Conservation (phyloP, 495 filamentous ascomycete genomes). For the Penicillium ochrochloron region DNA sequence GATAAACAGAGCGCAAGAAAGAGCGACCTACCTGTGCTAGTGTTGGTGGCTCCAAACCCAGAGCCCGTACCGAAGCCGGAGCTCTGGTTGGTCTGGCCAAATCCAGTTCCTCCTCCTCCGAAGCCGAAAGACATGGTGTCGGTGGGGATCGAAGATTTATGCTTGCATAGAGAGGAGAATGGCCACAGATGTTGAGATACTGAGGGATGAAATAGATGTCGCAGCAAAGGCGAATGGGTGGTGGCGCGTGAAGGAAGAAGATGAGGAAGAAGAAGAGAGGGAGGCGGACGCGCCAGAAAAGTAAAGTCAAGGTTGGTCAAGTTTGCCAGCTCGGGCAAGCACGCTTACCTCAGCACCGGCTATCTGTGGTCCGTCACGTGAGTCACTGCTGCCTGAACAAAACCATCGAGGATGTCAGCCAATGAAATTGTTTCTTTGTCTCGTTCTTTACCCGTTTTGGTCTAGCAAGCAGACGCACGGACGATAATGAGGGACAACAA, state of each 20-base stretch:
- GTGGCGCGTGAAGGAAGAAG: slow-evolving; percentile 29
- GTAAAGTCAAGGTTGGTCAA: slow-evolving; percentile 24
- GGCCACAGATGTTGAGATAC: slow-evolving; percentile 18
- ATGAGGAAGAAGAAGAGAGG: slow-evolving; percentile 20
- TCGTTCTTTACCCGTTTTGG: background rate
- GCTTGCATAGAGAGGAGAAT: slow-evolving; percentile 43
- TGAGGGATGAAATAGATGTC: slow-evolving; percentile 12
- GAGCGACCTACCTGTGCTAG: slow-evolving; percentile 52
- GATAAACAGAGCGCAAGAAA: slow-evolving; percentile 13
- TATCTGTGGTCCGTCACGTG: slow-evolving; percentile 37
- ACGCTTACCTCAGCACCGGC: slow-evolving; percentile 33
- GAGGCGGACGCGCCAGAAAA: slow-evolving; percentile 37
- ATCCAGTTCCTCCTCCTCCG: slow-evolving; percentile 65
- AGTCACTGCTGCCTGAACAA: slow-evolving; percentile 24
- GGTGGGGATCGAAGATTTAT: slow-evolving; percentile 36
- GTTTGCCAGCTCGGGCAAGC: slow-evolving; percentile 31
- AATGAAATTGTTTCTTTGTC: background rate
- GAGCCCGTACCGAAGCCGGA: slow-evolving; percentile 53
- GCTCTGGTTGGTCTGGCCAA: slow-evolving; percentile 54
- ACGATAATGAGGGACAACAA: background rate
- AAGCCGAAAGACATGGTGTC: slow-evolving; percentile 53
- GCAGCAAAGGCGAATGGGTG: slow-evolving; percentile 16
- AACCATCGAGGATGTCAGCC: background rate
- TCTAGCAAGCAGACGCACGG: background rate
- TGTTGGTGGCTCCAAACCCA: slow-evolving; percentile 44